Conservation (phyloP, 2,329 filamentous ascomycete species). For the Ophiostoma himal-ulmi region DNA sequence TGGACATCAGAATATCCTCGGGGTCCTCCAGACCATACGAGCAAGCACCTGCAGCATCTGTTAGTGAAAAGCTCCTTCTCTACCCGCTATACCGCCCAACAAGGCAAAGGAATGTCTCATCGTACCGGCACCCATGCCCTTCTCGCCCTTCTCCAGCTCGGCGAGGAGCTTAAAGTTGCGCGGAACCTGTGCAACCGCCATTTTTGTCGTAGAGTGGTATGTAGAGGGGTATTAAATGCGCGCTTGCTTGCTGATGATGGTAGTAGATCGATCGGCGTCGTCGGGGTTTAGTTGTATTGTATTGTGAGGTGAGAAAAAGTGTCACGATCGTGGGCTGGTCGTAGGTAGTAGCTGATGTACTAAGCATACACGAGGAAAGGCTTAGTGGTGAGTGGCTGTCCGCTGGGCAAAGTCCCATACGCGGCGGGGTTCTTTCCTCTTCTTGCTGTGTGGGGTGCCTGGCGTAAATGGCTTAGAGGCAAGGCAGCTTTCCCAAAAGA, state of each 20-base stretch:
- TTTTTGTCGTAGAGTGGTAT: constrained; percentile 23
- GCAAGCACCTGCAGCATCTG: constrained; percentile 69
- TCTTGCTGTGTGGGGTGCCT: constrained; percentile 2
- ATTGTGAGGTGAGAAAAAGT: not conserved
- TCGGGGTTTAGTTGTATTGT: not conserved
- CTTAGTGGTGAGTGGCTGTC: constrained; percentile 2
- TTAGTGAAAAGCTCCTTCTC: not conserved
- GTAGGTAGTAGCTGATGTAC: not conserved
- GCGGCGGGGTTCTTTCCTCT: constrained; percentile 20
- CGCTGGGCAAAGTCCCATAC: not conserved
- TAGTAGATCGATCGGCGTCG: not conserved
- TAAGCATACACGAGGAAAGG: not conserved
- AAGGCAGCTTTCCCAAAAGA: not conserved
- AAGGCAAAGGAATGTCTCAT: constrained; percentile 22
- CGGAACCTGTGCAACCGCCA: constrained; percentile 58
- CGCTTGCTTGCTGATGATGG: not conserved
- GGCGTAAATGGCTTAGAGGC: not conserved
- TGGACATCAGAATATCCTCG: constrained; percentile 92
- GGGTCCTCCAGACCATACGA: constrained; percentile 93
- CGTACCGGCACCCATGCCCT: constrained; percentile 83
- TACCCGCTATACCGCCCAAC: not conserved
- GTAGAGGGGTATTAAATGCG: not conserved
- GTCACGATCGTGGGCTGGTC: constrained; percentile 6
- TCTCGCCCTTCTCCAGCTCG: constrained; percentile 98
- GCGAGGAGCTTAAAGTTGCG: constrained; percentile 95